These are phyloP conservation scores for Waltergamsia citrina DNA, from an alignment of 2,329 filamentous ascomycete genomes.

Conservation along the genomic window DNA sequence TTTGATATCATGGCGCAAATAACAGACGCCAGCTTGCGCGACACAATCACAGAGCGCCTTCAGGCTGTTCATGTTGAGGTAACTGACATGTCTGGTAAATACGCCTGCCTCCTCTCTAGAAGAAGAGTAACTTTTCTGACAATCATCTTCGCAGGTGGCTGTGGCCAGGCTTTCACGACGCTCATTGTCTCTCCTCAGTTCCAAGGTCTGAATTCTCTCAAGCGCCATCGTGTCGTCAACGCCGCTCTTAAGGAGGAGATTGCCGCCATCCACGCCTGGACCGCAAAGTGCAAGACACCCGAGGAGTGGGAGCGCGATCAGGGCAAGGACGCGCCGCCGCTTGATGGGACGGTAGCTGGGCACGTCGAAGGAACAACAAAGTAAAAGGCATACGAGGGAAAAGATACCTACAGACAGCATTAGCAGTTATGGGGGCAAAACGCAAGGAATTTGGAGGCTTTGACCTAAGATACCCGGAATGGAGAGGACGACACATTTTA, in stretches of 20 bases:
- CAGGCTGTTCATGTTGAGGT: conserved; percentile 75
- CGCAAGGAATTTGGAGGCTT: not conserved
- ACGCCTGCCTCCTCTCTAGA: conserved; percentile 5
- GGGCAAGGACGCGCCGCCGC: conserved; percentile 24
- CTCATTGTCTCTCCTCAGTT: conserved; percentile 58
- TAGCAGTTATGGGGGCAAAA: not conserved
- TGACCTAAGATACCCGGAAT: not conserved
- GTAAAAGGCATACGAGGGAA: conserved; percentile 2
- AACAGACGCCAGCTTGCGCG: conserved; percentile 62
- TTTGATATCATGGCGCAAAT: conserved; percentile 45
- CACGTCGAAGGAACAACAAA: conserved; percentile 25
- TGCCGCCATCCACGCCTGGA: conserved; percentile 88
- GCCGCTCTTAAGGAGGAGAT: conserved; percentile 77
- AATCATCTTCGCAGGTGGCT: conserved; percentile 36
- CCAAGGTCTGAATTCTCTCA: conserved; percentile 64
- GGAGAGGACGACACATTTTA: not conserved
- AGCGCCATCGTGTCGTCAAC: conserved; percentile 82
- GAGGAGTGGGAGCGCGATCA: conserved; percentile 73
- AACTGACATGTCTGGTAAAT: conserved; percentile 81
- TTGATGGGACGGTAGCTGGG: conserved; percentile 33
- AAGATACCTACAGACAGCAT: not conserved
- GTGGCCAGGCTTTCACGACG: conserved; percentile 51
- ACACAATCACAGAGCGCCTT: conserved; percentile 60
- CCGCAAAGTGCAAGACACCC: conserved; percentile 84
- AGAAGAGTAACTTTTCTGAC: conserved; percentile 3